Evolutionary conservation across 164 flowering plant species (phyloP).

Genomic region (Dillenia turbinata): DNA sequence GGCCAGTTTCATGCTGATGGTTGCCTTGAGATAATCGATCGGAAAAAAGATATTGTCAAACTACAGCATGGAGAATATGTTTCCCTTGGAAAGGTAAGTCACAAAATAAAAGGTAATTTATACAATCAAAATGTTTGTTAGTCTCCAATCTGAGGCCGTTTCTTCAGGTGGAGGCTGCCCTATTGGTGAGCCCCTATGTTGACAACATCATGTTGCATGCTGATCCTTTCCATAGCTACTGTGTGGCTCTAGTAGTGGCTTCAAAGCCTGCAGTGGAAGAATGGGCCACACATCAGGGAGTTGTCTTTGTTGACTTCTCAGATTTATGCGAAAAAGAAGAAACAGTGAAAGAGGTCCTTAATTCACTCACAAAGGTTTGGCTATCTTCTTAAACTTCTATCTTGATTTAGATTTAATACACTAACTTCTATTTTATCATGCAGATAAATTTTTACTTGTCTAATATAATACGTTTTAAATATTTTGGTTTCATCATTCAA

Average conservation of each 20-base stretch:
- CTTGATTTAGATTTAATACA: no score
- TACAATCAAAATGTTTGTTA: not conserved
- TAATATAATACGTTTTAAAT: no score
- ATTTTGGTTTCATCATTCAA: no score
- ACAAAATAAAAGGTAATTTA: not conserved
- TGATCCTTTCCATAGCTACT: slow-evolving; percentile 83
- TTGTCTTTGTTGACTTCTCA: slow-evolving; percentile 41
- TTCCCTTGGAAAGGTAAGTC: slow-evolving; percentile 85
- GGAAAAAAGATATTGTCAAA: slow-evolving; percentile 95
- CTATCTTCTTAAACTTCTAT: not conserved
- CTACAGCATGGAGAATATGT: slow-evolving; percentile 99
- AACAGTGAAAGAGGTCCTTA: slow-evolving; percentile 66
- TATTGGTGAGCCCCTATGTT: slow-evolving; percentile 66
- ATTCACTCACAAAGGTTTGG: slow-evolving; percentile 74
- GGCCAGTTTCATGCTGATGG: slow-evolving; percentile 93
- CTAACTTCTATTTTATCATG: no score
- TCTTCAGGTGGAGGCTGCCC: slow-evolving; percentile 86
- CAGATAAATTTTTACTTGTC: no score
- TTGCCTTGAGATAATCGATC: slow-evolving; percentile 95
- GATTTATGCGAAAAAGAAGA: slow-evolving; percentile 71
- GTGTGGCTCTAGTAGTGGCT: slow-evolving; percentile 92
- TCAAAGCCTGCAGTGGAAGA: slow-evolving; percentile 55
- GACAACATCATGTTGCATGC: slow-evolving; percentile 94
- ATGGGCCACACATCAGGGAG: slow-evolving; percentile 69
- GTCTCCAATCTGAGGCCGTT: not conserved